Evolutionary conservation across 73 alveolate genomes (phyloP), one percentile per base, ranked within the genome.

Genomic region (Blepharisma stoltei): DNA sequence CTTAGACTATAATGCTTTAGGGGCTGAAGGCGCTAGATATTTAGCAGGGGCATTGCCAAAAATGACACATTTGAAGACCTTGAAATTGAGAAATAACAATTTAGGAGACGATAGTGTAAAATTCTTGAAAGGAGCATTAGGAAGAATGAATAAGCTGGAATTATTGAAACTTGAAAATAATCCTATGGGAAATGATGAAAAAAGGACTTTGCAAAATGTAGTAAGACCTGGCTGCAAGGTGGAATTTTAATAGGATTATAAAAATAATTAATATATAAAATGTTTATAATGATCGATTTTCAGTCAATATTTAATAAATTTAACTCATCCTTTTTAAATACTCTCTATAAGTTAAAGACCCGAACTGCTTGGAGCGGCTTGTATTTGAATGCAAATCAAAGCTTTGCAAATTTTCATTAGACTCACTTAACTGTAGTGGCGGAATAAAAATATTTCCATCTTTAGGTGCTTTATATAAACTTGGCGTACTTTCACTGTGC

Each of bases 11-110:
- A 60, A 60, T 25, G 45, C n/a, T 14, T 60, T 60, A 8, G 73
- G 73, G 37, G 37, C 73, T 2, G 73, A 60, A 60, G 73, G 73
- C n/a, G 73, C 73, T 20, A n/a, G 73, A 2, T 60, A 60, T 25
- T 60, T 60, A 60, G 14, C 73, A 2, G 45, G 37, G 46, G 73
- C 45, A 8, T 38, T 60, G 14, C 45, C 37, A n/a, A 60, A 60
- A 25, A n/a, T 60, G 45, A 25, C 23, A 8, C 73, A 60, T 20
- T 25, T 60, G 14, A 60, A 60, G 23, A 60, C 73, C 2, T 60
- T 60, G 23, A n/a, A 25, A 20, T 25, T 60, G 11, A 14, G 46
- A 5, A 60, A 60, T 38, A 60, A 60, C 46, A 60, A 60, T 38
- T 60, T 60, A 8, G 73, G 18, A 8, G 73, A 60, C 2, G 37